These are phyloP conservation scores for Withania somnifera DNA, from an alignment of 305 asterid species.

Conservation along the genomic window DNA sequence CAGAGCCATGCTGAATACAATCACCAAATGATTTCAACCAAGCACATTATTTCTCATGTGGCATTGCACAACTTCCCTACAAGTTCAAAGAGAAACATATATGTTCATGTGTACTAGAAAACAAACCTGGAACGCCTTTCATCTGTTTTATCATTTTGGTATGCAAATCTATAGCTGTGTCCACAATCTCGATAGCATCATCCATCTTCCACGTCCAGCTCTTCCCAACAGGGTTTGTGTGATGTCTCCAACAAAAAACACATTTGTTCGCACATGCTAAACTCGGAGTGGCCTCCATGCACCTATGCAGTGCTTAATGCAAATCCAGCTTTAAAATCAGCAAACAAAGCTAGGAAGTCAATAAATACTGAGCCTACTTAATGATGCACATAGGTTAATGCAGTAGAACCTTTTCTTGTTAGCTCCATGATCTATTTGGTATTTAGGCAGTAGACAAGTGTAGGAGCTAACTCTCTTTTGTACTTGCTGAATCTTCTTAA, in stretches of 20 bases:
- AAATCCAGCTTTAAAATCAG: not conserved
- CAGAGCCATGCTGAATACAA: not conserved
- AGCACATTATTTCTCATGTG: not conserved
- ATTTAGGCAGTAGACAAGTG: not conserved
- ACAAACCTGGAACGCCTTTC: constrained; percentile 94
- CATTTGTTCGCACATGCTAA: constrained; percentile 98
- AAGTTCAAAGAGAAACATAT: not conserved
- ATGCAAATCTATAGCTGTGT: constrained; percentile 78
- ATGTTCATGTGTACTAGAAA: not conserved
- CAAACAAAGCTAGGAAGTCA: not conserved
- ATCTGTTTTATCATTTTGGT: constrained; percentile 87
- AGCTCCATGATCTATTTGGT: not conserved
- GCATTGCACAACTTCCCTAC: not conserved
- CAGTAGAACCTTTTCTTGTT: not conserved
- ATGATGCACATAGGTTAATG: not conserved
- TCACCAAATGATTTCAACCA: not conserved
- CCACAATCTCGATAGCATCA: constrained; percentile 73
- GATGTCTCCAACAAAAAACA: constrained; percentile 98
- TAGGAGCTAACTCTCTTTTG: not conserved
- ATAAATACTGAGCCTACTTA: not conserved
- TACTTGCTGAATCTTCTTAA: not conserved
- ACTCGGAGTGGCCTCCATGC: constrained; percentile 99
- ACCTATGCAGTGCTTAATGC: constrained; percentile 36
- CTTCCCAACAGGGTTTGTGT: constrained; percentile 90
- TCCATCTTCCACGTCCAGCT: constrained; percentile 99